phyloP scores from a whole-genome alignment of 495 filamentous ascomycete genomes.

The Tetracladium setigerum region DNA sequence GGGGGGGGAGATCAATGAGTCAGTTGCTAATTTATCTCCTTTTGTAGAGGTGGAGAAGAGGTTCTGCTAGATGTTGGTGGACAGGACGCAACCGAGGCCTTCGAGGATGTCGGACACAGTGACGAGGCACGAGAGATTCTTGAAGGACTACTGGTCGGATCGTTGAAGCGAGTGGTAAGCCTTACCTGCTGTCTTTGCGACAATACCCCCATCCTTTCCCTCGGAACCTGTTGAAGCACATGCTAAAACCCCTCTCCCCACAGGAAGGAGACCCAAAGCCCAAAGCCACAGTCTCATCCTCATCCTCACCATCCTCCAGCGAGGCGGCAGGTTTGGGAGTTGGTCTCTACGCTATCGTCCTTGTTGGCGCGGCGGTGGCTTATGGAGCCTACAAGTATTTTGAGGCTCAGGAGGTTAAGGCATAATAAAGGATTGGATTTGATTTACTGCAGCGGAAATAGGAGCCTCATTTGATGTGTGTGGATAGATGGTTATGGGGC shows the following conservation, averaged over 20 bases:
- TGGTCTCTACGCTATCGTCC: constrained; percentile 73
- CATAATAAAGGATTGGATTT: constrained; percentile 7
- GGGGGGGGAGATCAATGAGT: too few relatives aligned
- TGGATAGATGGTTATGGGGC: neutral
- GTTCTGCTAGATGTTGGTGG: constrained; percentile 93
- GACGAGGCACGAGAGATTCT: constrained; percentile 97
- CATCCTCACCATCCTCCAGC: constrained; percentile 40
- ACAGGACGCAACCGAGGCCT: constrained; percentile 95
- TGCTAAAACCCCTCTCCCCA: constrained; percentile 6
- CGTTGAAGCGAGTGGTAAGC: constrained; percentile 77
- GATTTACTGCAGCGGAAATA: neutral
- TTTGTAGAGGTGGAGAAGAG: constrained; percentile 87
- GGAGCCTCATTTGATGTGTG: neutral
- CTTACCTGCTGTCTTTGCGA: constrained; percentile 3
- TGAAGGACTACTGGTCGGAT: constrained; percentile 67
- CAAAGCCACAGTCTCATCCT: constrained; percentile 38
- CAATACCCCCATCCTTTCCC: constrained; percentile 12
- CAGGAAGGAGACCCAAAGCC: constrained; percentile 83
- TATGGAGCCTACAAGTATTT: constrained; percentile 87
- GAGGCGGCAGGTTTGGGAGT: constrained; percentile 58
- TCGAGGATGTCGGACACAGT: constrained; percentile 99
- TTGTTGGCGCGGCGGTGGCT: constrained; percentile 69
- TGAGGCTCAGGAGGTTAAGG: constrained; percentile 47
- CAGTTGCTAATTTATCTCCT: constrained; percentile 8
- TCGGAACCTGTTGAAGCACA: constrained; percentile 3